Evolutionary conservation across 2,329 filamentous ascomycete species (phyloP).

Genomic region (Arthrobotrys megalospora): DNA sequence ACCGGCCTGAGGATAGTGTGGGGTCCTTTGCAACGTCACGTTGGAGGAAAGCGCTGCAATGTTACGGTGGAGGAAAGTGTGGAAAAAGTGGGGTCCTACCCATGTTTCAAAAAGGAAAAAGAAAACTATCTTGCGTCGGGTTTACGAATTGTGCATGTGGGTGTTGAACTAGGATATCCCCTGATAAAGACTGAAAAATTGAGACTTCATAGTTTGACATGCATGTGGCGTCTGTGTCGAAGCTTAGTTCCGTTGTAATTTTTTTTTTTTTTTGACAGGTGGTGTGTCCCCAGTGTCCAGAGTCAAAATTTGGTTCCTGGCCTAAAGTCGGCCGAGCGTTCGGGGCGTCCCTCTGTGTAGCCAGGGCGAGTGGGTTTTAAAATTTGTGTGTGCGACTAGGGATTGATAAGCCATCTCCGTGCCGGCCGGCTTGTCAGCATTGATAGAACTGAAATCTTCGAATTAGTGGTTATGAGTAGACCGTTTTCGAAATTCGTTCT

Average conservation of each 20-base stretch:
- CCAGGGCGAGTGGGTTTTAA: constrained; percentile 12
- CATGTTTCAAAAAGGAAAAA: constrained; percentile 32
- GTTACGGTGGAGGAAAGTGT: constrained; percentile 19
- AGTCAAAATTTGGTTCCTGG: constrained; percentile 21
- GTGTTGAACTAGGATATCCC: constrained; percentile 41
- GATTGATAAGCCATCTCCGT: constrained; percentile 26
- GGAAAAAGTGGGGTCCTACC: constrained; percentile 11
- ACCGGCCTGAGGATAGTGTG: neutral
- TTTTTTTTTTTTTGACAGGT: constrained; percentile 12
- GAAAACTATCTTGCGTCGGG: constrained; percentile 28
- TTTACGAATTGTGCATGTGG: constrained; percentile 25
- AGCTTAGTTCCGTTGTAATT: constrained; percentile 1
- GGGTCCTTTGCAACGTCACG: constrained; percentile 50
- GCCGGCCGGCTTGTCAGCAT: constrained; percentile 27
- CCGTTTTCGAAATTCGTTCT: constrained; percentile 2
- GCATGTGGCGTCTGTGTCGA: constrained; percentile 30
- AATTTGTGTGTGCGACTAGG: constrained; percentile 29
- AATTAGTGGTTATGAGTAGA: constrained; percentile 2
- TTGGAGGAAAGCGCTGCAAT: constrained; percentile 47
- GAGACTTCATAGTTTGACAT: constrained; percentile 20
- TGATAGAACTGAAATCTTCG: constrained; percentile 8
- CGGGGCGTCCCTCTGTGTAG: constrained; percentile 10
- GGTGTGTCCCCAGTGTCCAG: constrained; percentile 1
- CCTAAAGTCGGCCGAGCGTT: constrained; percentile 10
- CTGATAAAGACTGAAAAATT: constrained; percentile 21